A percentile compares a stretch with the other conserved stretches of the same genome.
Evolutionary conservation across 2,329 filamentous ascomycete genomes (phyloP).

Genomic region (Colletotrichum tamarilloi): DNA sequence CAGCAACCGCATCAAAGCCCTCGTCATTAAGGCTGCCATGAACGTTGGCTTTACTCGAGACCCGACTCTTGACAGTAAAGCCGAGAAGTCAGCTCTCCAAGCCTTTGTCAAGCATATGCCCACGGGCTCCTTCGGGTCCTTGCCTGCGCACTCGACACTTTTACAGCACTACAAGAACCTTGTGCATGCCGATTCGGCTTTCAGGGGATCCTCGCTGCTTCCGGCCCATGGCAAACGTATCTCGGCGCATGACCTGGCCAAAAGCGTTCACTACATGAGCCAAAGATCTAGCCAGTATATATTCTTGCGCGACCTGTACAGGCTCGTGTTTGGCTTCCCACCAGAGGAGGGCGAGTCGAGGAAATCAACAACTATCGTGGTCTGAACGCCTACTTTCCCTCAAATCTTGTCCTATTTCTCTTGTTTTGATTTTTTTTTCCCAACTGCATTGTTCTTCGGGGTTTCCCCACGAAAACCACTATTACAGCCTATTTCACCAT

Average conservation of each 20-base stretch:
- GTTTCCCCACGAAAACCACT: neutral
- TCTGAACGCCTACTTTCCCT: constrained; percentile 49
- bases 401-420: neutral
- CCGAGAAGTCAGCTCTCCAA: constrained; percentile 68
- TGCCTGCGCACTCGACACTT: constrained; percentile 76
- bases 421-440: neutral
- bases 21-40: constrained; percentile 87
- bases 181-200: constrained; percentile 77
- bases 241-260: constrained; percentile 80
- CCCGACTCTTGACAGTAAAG: constrained; percentile 54
- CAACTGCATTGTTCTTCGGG: neutral
- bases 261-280: constrained; percentile 81
- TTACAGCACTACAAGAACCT: constrained; percentile 85
- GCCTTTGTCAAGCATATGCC: constrained; percentile 82
- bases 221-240: constrained; percentile 69
- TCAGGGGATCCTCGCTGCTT: constrained; percentile 65
- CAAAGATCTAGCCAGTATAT: constrained; percentile 76
- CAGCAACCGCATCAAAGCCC: constrained; percentile 79
- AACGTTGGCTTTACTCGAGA: constrained; percentile 83
- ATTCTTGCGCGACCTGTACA: constrained; percentile 86
- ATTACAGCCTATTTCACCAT: neutral
- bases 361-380: constrained; percentile 71
- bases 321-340: constrained; percentile 85
- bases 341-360: constrained; percentile 80
- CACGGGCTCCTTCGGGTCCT: constrained; percentile 80